Base-by-base conservation (phyloP, 495 filamentous ascomycete species). In the Lineolata rhizophorae region DNA sequence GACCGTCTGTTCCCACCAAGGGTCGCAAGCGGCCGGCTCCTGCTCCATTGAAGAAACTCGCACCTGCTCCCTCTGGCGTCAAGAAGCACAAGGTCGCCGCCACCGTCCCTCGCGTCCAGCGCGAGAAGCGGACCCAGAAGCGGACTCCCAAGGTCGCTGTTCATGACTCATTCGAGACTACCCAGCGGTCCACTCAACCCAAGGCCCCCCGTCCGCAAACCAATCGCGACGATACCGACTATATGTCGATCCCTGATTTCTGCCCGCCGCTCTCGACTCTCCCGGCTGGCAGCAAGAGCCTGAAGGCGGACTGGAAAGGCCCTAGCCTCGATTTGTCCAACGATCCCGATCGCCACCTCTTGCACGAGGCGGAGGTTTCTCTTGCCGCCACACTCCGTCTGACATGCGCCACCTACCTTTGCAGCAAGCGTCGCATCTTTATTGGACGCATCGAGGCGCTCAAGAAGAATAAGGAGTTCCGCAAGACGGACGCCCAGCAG, bases 401-500 rank as follows among this genome's bases (percentile, higher is more conserved):
- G 20, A 75, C 76, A 40, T 84, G 77, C 46, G 83, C 81, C 18
- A 84, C 79, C 26, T 97, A 97, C 45, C 64, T 97, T 17, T 85
- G 79, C 44, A 87, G 76, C 59, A 97, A 97, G 64, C 72, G 87
- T 40, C 70, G 83, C 20, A 91, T 97, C 52, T 94, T 97, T 46
- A 57, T 74, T 20, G 69, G 68, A 32, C 72, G 80, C 18, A 61
- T 81, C 31, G 66, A 73, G 29, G 67, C 75, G 15, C 54, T 79
- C 27, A 53, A 53, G 30, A 67, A 72, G 30, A 64, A 66, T 43
- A 87, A 91, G 53, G 78, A 87, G 45, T 97, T 97, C 47, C 65
- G 80, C 39, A 97, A 94, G 67, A 94, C 87, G n/a, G 79, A 93
- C 50, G 79, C 82, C 20, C 87, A 97, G 52, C 80, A 91, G 50